A percentile compares a stretch with the other conserved stretches of the same genome.
Conservation (phyloP, 2,329 filamentous ascomycete species). For the Pseudogymnoascus sp. region DNA sequence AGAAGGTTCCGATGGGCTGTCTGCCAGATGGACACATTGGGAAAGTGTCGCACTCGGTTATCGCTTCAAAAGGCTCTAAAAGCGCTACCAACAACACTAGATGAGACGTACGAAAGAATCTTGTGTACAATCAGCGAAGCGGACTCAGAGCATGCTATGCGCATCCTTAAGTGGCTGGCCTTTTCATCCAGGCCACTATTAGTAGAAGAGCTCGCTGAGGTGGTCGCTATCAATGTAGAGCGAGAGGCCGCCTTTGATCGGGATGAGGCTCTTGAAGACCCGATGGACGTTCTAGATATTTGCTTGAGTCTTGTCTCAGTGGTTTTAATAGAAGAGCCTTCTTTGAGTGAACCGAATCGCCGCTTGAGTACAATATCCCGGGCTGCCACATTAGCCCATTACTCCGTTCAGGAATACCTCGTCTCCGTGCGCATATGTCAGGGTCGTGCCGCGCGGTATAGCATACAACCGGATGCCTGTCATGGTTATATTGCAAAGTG, state of each 20-base stretch:
- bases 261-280: conserved; percentile 21
- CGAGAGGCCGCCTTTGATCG: conserved; percentile 21
- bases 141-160: conserved; percentile 17
- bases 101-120: conserved; percentile 25
- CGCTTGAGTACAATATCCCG: too few species aligned
- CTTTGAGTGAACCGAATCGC: too few species aligned
- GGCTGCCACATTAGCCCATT: too few species aligned
- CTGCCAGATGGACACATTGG: conserved; percentile 27
- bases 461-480: too few species aligned
- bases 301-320: too few species aligned
- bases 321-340: too few species aligned
- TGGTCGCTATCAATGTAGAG: conserved; percentile 23
- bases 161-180: conserved; percentile 24
- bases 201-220: conserved; percentile 25
- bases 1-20: conserved; percentile 23
- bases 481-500: too few species aligned
- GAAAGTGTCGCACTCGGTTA: conserved; percentile 16
- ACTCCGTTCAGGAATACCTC: too few species aligned
- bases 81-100: conserved; percentile 19
- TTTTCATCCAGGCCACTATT: conserved; percentile 23
- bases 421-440: too few species aligned
- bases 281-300: conserved; percentile 20
- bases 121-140: conserved; percentile 19
- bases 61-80: conserved; percentile 14
- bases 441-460: too few species aligned